These are phyloP conservation scores for Talaromyces trachyspermus DNA, from an alignment of 495 filamentous ascomycete genomes.

Conservation along the genomic window DNA sequence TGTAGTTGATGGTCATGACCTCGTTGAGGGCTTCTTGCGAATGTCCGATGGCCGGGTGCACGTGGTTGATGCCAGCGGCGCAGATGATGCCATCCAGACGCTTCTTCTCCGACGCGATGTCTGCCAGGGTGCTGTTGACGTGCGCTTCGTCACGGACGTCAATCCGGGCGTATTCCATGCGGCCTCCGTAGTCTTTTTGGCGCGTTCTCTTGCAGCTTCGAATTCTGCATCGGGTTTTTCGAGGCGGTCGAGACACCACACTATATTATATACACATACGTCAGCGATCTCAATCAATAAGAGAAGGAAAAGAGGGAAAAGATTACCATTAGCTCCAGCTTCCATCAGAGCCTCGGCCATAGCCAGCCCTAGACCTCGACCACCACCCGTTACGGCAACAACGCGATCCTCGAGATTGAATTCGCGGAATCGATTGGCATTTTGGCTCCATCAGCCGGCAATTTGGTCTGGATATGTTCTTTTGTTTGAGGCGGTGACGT, in stretches of 20 bases:
- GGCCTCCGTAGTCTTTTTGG: conserved; percentile 42
- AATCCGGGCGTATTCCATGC: conserved; percentile 53
- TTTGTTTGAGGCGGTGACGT: neutral
- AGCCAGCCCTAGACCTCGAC: conserved; percentile 54
- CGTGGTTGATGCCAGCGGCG: conserved; percentile 74
- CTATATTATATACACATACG: conserved; percentile 24
- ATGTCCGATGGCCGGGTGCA: conserved; percentile 63
- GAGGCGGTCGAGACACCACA: conserved; percentile 57
- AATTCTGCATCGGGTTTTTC: conserved; percentile 44
- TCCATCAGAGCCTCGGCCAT: conserved; percentile 65
- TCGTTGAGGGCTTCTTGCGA: conserved; percentile 53
- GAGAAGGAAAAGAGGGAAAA: neutral
- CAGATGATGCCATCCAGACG: conserved; percentile 72
- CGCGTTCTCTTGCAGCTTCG: conserved; percentile 39
- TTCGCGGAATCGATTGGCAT: conserved; percentile 28
- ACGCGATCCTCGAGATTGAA: conserved; percentile 53
- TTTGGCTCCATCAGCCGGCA: conserved; percentile 19
- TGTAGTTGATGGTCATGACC: conserved; percentile 69
- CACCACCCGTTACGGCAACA: conserved; percentile 56
- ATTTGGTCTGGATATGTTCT: conserved; percentile 30
- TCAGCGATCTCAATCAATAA: neutral
- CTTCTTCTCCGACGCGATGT: conserved; percentile 45
- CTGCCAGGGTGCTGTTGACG: conserved; percentile 45
- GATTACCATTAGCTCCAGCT: conserved; percentile 56
- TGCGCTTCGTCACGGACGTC: conserved; percentile 54